A percentile compares a stretch with the other conserved stretches of the same genome.
These are phyloP conservation scores for Cryptosporidium bovis DNA, from an alignment of 169 alveolate genomes.

Conservation along the genomic window DNA sequence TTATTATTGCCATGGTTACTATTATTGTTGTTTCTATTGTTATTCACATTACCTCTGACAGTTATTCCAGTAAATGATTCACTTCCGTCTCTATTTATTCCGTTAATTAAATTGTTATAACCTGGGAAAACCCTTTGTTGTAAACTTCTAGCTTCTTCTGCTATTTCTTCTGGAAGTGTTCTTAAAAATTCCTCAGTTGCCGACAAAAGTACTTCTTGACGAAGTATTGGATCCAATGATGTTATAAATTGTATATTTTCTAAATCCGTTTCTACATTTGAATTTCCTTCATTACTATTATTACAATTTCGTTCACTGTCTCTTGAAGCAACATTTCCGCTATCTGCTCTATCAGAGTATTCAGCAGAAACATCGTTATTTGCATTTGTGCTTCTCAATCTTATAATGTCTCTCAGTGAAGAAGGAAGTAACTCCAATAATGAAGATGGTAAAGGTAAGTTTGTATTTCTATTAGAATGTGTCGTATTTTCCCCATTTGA, in stretches of 20 bases:
- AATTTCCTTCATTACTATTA: neutral
- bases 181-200: constrained; percentile 81
- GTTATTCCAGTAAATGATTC: neutral
- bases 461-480: neutral
- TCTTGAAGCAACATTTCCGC: neutral
- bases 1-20: neutral
- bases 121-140: constrained; percentile 77
- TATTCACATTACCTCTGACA: constrained; percentile 8
- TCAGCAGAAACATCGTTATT: neutral
- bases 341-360: neutral
- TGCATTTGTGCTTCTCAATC: constrained; percentile 19
- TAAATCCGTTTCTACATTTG: constrained; percentile 66
- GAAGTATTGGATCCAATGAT: constrained; percentile 82
- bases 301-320: neutral
- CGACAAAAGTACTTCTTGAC: constrained; percentile 84
- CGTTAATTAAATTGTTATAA: neutral
- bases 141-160: constrained; percentile 81
- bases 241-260: constrained; percentile 84
- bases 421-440: constrained; percentile 49
- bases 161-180: constrained; percentile 81
- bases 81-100: constrained; percentile 15
- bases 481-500: neutral
- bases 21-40: neutral
- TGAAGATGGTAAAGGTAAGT: constrained; percentile 25
- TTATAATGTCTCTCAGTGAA: constrained; percentile 46